A percentile compares a stretch with the other conserved stretches of the same genome.
phyloP scores from a whole-genome alignment of 441 rosid genomes.

The Populus hybrid region DNA sequence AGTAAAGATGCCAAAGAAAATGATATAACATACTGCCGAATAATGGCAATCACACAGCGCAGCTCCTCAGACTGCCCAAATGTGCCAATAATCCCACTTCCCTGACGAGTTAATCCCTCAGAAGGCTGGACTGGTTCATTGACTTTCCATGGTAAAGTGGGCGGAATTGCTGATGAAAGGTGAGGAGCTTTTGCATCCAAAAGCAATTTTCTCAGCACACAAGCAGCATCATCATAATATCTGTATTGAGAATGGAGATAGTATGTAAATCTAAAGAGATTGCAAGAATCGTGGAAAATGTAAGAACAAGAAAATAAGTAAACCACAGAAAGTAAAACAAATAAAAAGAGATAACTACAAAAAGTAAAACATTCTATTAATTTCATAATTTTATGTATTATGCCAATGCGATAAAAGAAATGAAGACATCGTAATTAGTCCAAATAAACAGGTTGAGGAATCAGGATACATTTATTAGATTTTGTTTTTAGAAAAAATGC shows the following conservation, averaged over 20 bases:
- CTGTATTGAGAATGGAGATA: constrained; percentile 33
- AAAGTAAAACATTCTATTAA: neutral
- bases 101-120: constrained; percentile 96
- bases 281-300: neutral
- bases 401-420: neutral
- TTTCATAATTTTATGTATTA: neutral
- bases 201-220: constrained; percentile 95
- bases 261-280: constrained; percentile 16
- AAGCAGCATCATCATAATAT: constrained; percentile 99
- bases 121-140: constrained; percentile 79
- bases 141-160: constrained; percentile 91
- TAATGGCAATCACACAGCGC: constrained; percentile 94
- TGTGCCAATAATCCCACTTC: constrained; percentile 96
- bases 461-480: neutral
- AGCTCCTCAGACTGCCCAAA: constrained; percentile 99
- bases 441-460: neutral
- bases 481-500: neutral
- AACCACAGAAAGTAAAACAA: neutral
- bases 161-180: constrained; percentile 90
- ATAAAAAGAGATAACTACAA: neutral
- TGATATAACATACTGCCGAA: constrained; percentile 80
- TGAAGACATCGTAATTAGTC: neutral
- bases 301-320: neutral
- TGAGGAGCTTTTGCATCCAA: constrained; percentile 99
- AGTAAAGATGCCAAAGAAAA: constrained; percentile 9